Evolutionary conservation across 495 filamentous ascomycete species (phyloP).

Genomic region (Annulohypoxylon moriforme): DNA sequence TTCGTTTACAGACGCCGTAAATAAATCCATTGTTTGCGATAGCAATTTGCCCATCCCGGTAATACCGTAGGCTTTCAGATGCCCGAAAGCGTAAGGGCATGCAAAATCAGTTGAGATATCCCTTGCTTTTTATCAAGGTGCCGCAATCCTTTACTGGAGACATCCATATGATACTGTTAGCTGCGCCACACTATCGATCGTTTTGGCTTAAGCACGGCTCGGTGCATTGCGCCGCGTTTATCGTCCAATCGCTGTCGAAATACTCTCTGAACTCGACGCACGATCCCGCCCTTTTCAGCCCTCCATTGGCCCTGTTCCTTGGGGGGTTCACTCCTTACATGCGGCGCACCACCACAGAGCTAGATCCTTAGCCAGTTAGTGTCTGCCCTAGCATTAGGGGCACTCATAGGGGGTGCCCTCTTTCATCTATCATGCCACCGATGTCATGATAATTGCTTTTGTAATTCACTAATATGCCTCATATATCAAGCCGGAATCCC

Average conservation of each 20-base stretch:
- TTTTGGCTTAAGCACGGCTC: background rate
- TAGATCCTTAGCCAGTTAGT: background rate
- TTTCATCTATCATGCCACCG: background rate
- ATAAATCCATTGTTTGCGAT: background rate
- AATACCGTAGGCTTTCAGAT: background rate
- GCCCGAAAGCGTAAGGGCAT: slow-evolving; percentile 25
- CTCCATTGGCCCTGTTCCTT: slow-evolving; percentile 10
- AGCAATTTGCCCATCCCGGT: slow-evolving; percentile 7
- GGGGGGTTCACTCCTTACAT: background rate
- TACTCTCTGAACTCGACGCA: background rate
- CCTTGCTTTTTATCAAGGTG: slow-evolving; percentile 24
- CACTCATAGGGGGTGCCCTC: background rate
- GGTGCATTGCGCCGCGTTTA: slow-evolving; percentile 1
- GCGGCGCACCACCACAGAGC: background rate
- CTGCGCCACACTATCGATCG: slow-evolving; percentile 15
- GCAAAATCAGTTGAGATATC: background rate
- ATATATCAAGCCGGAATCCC: background rate
- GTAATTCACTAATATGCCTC: background rate
- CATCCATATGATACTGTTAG: background rate
- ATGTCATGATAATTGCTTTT: background rate
- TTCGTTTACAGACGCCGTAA: background rate
- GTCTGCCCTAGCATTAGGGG: no score
- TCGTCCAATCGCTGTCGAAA: background rate
- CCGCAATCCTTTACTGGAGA: slow-evolving; percentile 34
- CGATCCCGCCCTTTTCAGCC: slow-evolving; percentile 1